Base-by-base conservation (phyloP, 78 protist species). In the Dictyostelium brefeldianum region DNA sequence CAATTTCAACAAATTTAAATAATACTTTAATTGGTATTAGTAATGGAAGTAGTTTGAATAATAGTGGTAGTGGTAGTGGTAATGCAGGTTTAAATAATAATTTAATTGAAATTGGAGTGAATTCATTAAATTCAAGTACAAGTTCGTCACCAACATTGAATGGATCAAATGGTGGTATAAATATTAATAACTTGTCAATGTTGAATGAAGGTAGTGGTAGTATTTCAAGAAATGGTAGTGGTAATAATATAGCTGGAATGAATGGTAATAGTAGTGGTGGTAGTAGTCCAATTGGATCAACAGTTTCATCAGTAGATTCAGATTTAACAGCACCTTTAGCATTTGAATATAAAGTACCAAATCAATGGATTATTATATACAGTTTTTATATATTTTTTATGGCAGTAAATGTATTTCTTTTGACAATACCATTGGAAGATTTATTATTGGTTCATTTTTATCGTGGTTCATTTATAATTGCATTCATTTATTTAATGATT, bases 371-470 rank as follows among this genome's bases (percentile, higher is more conserved):
- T 27, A 57, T 77, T 6, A 87, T 75, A 4, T 87, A 87, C 36
- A 47, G 83, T 25, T 87, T 87, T 54, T 87, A 75, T 41, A n/a
- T n/a, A 50, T 87, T 87, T 56, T 87, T 64, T 54, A 77, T 87
- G 82, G 92, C 92, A n/a, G 92, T 87, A 7, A 31, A 54, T 51
- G 8, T 77, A 6, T 87, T 59, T 43, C 47, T 87, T 1, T 50
- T 87, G 29, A 77, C 81, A 3, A 80, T 87, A 10, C 92, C 92
- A 25, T 77, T 87, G 15, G 92, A 87, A 87, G 92, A 87, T 47
- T 46, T 87, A 74, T 77, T 87, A 29, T 87, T 87, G 46, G 92
- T 87, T 77, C 43, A 87, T 53, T 64, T 87, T 15, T 87, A 87
- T 87, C 46, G 77, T 31, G 73, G 78, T 62, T 77, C 84, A 57